Conservation (phyloP, 176 grass and related monocot species). For the Aechmea fasciata region DNA sequence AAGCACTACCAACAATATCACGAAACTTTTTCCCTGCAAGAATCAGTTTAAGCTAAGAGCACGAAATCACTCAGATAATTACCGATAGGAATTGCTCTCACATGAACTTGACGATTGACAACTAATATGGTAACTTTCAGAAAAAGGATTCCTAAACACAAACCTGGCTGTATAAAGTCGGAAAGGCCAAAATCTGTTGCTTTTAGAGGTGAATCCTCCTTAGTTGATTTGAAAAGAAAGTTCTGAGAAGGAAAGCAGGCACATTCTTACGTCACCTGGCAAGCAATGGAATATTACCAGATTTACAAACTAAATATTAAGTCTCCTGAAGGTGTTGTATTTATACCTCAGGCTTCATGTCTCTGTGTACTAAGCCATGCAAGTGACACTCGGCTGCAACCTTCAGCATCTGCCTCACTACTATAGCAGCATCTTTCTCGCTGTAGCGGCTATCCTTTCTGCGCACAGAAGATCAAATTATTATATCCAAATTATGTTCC, state of each 20-base stretch:
- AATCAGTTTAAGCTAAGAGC: background rate
- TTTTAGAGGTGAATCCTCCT: slow-evolving; percentile 70
- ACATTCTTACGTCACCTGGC: slow-evolving; percentile 43
- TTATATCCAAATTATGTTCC: background rate
- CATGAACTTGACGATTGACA: no score
- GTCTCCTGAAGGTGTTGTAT: slow-evolving; percentile 12
- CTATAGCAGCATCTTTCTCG: slow-evolving; percentile 97
- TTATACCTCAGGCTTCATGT: slow-evolving; percentile 99
- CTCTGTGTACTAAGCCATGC: slow-evolving; percentile 91
- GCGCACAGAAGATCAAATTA: slow-evolving; percentile 2
- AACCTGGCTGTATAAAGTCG: slow-evolving; percentile 90
- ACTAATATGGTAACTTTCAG: no score
- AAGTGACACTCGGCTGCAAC: slow-evolving; percentile 95
- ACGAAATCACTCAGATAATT: no score
- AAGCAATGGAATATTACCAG: slow-evolving; percentile 43
- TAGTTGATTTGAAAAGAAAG: slow-evolving; percentile 94
- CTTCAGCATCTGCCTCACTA: slow-evolving; percentile 97
- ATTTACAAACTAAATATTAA: slow-evolving; percentile 25
- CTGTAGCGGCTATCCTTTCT: slow-evolving; percentile 94
- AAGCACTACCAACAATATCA: slow-evolving; percentile 96
- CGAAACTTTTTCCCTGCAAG: slow-evolving; percentile 74
- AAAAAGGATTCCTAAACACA: slow-evolving; percentile 2
- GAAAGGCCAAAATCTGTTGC: slow-evolving; percentile 99
- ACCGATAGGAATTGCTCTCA: background rate
- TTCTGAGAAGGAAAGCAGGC: slow-evolving; percentile 76